These are phyloP conservation scores for Verticillium dahliae DNA, from an alignment of 2,329 filamentous ascomycete genomes.

Conservation along the genomic window DNA sequence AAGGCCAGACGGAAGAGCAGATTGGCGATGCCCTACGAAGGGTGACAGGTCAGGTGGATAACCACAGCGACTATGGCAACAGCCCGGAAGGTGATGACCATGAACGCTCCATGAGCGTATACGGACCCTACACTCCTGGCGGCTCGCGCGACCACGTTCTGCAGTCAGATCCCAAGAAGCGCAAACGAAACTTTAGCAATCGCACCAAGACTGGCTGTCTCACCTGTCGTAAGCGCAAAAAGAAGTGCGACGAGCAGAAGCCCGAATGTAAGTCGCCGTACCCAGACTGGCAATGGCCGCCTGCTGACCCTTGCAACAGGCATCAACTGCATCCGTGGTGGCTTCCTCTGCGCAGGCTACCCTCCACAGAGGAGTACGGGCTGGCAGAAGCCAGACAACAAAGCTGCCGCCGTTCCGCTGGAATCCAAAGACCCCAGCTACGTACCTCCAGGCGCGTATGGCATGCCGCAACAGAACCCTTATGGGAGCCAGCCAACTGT, in stretches of 20 bases:
- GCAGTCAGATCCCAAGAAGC: slow-evolving; percentile 59
- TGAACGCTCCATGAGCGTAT: slow-evolving; percentile 26
- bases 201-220: slow-evolving; percentile 93
- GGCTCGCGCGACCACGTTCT: slow-evolving; percentile 37
- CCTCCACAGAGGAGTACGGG: slow-evolving; percentile 64
- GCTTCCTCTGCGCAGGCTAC: slow-evolving; percentile 89
- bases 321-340: slow-evolving; percentile 84
- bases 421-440: slow-evolving; percentile 75
- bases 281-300: background rate
- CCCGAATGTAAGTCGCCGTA: slow-evolving; percentile 69
- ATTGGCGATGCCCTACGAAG: slow-evolving; percentile 34
- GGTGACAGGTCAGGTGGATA: slow-evolving; percentile 36
- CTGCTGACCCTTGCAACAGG: slow-evolving; percentile 39
- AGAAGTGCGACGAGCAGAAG: slow-evolving; percentile 95
- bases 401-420: slow-evolving; percentile 63
- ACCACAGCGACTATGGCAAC: slow-evolving; percentile 40
- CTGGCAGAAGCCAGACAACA: slow-evolving; percentile 71
- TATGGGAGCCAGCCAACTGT: slow-evolving; percentile 26
- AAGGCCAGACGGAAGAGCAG: slow-evolving; percentile 44
- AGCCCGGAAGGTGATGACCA: slow-evolving; percentile 48
- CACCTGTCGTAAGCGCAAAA: slow-evolving; percentile 87
- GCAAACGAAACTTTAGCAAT: slow-evolving; percentile 84
- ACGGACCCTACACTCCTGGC: slow-evolving; percentile 37
- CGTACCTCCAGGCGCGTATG: slow-evolving; percentile 54
- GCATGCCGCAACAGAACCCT: slow-evolving; percentile 44